Base-by-base conservation (phyloP, 208 protist genomes). In the Trypanosoma caninum region DNA sequence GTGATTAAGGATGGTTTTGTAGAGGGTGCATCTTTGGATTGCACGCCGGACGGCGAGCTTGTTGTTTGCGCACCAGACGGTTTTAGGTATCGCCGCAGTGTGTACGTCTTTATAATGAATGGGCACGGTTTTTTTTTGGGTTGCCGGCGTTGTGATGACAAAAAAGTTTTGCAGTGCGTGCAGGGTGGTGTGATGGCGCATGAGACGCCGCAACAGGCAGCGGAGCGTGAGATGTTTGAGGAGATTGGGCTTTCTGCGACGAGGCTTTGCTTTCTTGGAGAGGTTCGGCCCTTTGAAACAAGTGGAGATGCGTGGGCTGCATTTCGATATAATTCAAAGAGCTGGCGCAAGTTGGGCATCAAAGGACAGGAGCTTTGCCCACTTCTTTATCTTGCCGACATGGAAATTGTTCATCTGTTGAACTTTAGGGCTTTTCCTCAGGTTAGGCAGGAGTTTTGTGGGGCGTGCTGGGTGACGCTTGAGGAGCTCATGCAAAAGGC, bases 281-380 rank as follows among this genome's bases (percentile, higher is more conserved):
- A 76, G 47, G 47, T 80, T 13, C n/a, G 57, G 3, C 76, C 57
- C 14, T 13, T 25, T 13, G 8, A 22, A 22, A 16, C 18, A 38
- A 13, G 34, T 22, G 5, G 28, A 27, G 72, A 78, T 20, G 22
- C 14, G 1, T 61, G 73, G 6, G 46, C 50, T 0, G n/a, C 50
- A 0, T 82, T 82, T 58, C 80, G 80, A 20, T 87, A 87, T 52
- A 20, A 11, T 0, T 68, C 68, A 2, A 87, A 87, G 30, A 59
- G 50, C 6, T 87, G 80, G 80, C 50, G 56, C 14, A 79, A 74
- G 16, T 4, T 51, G 5, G 76, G 72, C 10, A 55, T 80, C 14
- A 20, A 3, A 0, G 76, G 80, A 3, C 80, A 87, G 56, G 72
- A 87, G 58, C 61, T 87, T 38, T 87, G 80, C 54, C 80, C 80